Percentiles rank a stretch among this genome's conserved stretches.
phyloP scores from a whole-genome alignment of 148 eudicot genomes.

The Chenopodium berlandieri region DNA sequence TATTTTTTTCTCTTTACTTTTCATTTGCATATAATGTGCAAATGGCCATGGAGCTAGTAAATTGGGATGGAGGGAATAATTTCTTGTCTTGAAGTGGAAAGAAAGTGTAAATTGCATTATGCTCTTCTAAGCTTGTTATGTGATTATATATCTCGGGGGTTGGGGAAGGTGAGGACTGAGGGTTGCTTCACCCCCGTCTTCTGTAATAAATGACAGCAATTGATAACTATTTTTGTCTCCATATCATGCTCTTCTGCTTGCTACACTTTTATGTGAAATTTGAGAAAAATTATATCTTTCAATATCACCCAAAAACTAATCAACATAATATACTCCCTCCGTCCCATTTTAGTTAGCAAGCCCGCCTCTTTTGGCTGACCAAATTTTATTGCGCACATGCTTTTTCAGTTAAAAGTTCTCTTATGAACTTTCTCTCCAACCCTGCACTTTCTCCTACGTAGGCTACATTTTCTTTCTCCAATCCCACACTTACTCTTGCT shows the following conservation, averaged over 20 bases:
- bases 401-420: not conserved
- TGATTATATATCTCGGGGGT: not conserved
- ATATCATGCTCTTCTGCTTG: not conserved
- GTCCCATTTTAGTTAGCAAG: not conserved
- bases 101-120: not conserved
- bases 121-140: not conserved
- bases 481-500: not conserved
- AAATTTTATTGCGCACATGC: not conserved
- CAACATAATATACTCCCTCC: not conserved
- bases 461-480: too few species aligned
- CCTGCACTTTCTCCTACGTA: not conserved
- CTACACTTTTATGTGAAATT: not conserved
- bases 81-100: not conserved
- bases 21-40: too few species aligned
- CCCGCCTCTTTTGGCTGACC: too few species aligned
- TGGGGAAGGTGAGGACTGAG: not conserved
- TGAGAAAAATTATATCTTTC: not conserved
- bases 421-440: not conserved
- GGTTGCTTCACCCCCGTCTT: not conserved
- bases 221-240: not conserved
- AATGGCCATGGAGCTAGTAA: too few species aligned
- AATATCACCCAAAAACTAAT: not conserved
- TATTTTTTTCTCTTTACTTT: too few species aligned
- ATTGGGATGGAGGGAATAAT: too few species aligned
- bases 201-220: not conserved